Percentiles rank a stretch among this genome's conserved stretches.
phyloP scores from a whole-genome alignment of 176 grass and related monocot genomes.

The Luzula sylvatica region DNA sequence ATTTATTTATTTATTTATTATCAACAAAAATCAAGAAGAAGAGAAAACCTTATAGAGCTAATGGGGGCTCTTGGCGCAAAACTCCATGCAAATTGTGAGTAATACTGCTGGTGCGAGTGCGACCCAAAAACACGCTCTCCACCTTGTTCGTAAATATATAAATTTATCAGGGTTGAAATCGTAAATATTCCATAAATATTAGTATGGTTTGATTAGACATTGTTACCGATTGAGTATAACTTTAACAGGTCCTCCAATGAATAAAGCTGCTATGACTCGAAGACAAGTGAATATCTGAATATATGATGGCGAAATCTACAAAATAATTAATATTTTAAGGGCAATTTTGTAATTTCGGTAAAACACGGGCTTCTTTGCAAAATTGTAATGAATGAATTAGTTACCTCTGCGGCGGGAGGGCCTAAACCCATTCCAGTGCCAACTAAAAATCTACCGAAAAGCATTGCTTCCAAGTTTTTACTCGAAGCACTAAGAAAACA shows the following conservation, averaged over 20 bases:
- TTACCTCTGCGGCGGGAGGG: constrained; percentile 89
- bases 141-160: constrained; percentile 33
- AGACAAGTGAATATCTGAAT: no score
- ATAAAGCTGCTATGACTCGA: constrained; percentile 60
- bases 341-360: no score
- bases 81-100: no score
- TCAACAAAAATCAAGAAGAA: no score
- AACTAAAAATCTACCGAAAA: no score
- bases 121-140: constrained; percentile 93
- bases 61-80: no score
- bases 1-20: no score
- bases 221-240: constrained; percentile 62
- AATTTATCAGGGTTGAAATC: not conserved
- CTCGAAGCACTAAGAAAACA: constrained; percentile 60
- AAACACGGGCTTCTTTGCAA: not conserved
- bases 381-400: constrained; percentile 4
- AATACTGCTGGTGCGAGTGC: constrained; percentile 56
- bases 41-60: constrained; percentile 74
- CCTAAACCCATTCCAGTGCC: no score
- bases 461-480: constrained; percentile 63
- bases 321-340: no score
- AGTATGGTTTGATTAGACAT: no score
- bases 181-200: no score
- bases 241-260: constrained; percentile 84
- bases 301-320: constrained; percentile 73